A percentile compares a stretch with the other conserved stretches of the same genome.
Evolutionary conservation across 2,329 filamentous ascomycete genomes (phyloP).

Genomic region (Harringtonia aguacate): DNA sequence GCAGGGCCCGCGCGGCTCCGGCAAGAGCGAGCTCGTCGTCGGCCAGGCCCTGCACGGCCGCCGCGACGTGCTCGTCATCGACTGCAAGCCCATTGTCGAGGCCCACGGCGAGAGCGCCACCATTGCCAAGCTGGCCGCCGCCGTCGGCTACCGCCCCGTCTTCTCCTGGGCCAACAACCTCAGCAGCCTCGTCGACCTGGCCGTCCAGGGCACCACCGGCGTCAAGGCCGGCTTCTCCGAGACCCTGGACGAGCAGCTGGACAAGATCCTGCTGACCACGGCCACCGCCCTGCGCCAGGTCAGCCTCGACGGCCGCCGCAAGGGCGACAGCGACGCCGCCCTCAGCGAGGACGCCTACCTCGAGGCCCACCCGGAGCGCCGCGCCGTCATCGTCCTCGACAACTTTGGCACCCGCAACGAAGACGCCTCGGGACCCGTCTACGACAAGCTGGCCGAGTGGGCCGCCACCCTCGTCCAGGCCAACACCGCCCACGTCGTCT

Average conservation of each 20-base stretch:
- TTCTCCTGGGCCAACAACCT: constrained; percentile 97
- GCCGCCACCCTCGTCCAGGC: constrained; percentile 74
- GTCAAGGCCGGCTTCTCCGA: constrained; percentile 93
- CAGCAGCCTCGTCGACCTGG: constrained; percentile 83
- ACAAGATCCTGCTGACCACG: constrained; percentile 82
- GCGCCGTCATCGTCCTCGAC: constrained; percentile 80
- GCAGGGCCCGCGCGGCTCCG: constrained; percentile 83
- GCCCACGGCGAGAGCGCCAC: constrained; percentile 79
- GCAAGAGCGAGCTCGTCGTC: constrained; percentile 78
- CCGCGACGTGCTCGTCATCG: constrained; percentile 70
- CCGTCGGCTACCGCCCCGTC: constrained; percentile 84
- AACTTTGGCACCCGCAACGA: constrained; percentile 80
- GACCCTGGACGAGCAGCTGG: constrained; percentile 78
- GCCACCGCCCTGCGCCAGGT: constrained; percentile 69
- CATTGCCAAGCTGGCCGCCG: constrained; percentile 67
- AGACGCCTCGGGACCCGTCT: constrained; percentile 49
- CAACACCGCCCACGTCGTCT: constrained; percentile 88
- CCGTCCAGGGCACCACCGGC: constrained; percentile 85
- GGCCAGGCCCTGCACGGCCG: constrained; percentile 71
- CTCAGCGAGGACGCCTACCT: constrained; percentile 78
- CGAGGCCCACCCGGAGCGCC: constrained; percentile 74
- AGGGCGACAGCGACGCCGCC: constrained; percentile 40
- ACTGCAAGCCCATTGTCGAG: constrained; percentile 90
- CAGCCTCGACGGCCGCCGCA: constrained; percentile 57
- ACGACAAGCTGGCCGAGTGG: constrained; percentile 81